Base-by-base conservation (phyloP, 305 asterid genomes). In the Fraxinus sp. region DNA sequence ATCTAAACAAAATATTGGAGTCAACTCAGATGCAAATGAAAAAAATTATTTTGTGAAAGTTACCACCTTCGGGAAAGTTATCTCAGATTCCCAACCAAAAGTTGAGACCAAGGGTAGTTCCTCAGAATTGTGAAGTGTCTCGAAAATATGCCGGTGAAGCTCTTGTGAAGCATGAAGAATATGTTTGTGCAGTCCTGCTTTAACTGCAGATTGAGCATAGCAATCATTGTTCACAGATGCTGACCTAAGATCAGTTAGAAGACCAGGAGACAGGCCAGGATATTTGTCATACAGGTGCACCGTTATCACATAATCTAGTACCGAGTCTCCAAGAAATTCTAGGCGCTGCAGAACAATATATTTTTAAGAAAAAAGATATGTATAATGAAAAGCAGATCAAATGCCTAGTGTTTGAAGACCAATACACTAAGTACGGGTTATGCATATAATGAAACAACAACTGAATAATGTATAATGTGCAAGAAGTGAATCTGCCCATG, bases 261-360 rank as follows among this genome's bases (percentile, higher is more conserved):
- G 79, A 11, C 95, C 97, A 0, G 97, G 97, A 41, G 97, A 90
- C 9, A 90, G 79, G 30, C 90, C 91, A 0, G 95, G 97, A 84
- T 92, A 81, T 59, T 88, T 83, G 7, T 59, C 32, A 81, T 91
- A 94, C 5, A 94, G 92, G 82, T 94, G 89, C 78, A 73, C 46
- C 1, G 98, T 93, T 16, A 95, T 89, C 0, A 91, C 82, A 81
- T 91, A 93, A 83, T 95, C 99, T 0, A 94, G 86, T 83, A 94
- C 94, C 0, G 98, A 94, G 85, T 95, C 99, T 74, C 99, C 99
- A 32, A 95, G 95, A 89, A 88, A 95, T 79, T 95, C 98, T 81
- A 95, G 86, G 8, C 98, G 91, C 97, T 94, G 85, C 84, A 90
- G 9, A 79, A 83, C 5, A 86, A 68, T 0, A 1, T 7, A 78